Percentiles rank a stretch among this genome's conserved stretches.
phyloP scores from a whole-genome alignment of 2,329 filamentous ascomycete genomes.

The Thermothelomyces thermophilus region DNA sequence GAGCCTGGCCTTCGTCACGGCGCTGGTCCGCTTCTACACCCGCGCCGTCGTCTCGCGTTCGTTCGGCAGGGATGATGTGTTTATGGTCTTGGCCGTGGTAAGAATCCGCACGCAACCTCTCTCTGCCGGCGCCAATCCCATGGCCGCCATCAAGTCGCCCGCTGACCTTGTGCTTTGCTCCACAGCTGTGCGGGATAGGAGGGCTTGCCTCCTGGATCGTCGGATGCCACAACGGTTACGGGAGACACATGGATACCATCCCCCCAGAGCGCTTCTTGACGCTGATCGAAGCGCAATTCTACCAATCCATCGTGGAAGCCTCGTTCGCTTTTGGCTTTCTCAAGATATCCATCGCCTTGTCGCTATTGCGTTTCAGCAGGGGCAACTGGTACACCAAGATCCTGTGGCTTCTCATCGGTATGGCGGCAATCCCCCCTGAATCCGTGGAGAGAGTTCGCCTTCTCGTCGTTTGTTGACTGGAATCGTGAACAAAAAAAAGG shows the following conservation, averaged over 20 bases:
- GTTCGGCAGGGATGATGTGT: conserved; percentile 27
- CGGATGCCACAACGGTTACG: conserved; percentile 16
- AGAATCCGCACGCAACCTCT: neutral
- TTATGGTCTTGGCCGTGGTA: conserved; percentile 26
- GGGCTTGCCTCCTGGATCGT: conserved; percentile 18
- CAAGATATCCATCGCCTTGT: conserved; percentile 24
- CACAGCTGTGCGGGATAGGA: conserved; percentile 17
- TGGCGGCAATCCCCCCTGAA: too few species aligned
- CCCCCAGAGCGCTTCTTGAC: conserved; percentile 4
- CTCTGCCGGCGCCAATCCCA: neutral
- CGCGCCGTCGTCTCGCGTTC: conserved; percentile 23
- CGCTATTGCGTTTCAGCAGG: conserved; percentile 18
- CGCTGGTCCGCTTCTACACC: conserved; percentile 25
- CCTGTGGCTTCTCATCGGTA: conserved; percentile 20
- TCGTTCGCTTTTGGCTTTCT: conserved; percentile 22
- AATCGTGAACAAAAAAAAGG: neutral
- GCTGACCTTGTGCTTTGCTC: neutral
- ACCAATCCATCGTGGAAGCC: conserved; percentile 22
- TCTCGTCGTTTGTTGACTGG: conserved; percentile 4
- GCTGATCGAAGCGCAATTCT: conserved; percentile 20
- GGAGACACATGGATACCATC: conserved; percentile 17
- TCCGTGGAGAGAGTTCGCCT: too few species aligned
- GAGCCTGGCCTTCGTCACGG: conserved; percentile 23
- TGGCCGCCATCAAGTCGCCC: too few species aligned
- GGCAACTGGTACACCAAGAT: conserved; percentile 20